phyloP scores from a whole-genome alignment of 768 basidiomycete species.

The Pisolithus marmoratus region DNA sequence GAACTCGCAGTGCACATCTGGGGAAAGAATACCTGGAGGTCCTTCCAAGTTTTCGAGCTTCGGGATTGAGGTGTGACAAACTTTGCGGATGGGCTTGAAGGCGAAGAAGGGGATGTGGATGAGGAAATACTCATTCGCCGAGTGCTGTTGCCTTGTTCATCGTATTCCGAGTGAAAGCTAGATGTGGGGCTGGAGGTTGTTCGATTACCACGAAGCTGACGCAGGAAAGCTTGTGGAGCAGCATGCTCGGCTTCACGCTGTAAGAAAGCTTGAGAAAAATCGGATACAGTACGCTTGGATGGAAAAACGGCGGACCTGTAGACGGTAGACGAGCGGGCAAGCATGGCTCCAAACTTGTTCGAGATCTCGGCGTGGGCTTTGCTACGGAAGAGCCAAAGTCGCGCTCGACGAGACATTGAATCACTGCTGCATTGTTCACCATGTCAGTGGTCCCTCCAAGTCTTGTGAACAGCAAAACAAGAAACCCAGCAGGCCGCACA shows the following conservation, averaged over 20 bases:
- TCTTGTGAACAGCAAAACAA: not conserved
- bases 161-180: conserved; percentile 11
- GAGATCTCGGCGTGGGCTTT: conserved; percentile 31
- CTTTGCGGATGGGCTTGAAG: conserved; percentile 11
- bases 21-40: conserved; percentile 41
- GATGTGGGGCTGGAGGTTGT: conserved; percentile 22
- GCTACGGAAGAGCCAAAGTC: conserved; percentile 11
- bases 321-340: conserved; percentile 68
- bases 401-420: conserved; percentile 24
- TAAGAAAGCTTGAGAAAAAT: conserved; percentile 50
- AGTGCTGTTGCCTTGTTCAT: conserved; percentile 13
- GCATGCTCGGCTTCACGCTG: conserved; percentile 61
- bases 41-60: conserved; percentile 36
- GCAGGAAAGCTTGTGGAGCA: conserved; percentile 53
- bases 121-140: conserved; percentile 13
- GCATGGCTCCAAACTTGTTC: conserved; percentile 46
- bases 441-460: conserved; percentile 16
- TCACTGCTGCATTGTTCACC: conserved; percentile 49
- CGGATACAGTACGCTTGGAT: conserved; percentile 13
- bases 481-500: not conserved
- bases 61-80: conserved; percentile 9
- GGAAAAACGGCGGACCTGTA: conserved; percentile 38
- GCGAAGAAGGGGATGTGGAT: conserved; percentile 18
- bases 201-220: conserved; percentile 45
- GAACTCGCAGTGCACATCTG: not conserved